Evolutionary conservation across 2,329 filamentous ascomycete species (phyloP).

Genomic region (Pseudophaeomoniella oleicola): DNA sequence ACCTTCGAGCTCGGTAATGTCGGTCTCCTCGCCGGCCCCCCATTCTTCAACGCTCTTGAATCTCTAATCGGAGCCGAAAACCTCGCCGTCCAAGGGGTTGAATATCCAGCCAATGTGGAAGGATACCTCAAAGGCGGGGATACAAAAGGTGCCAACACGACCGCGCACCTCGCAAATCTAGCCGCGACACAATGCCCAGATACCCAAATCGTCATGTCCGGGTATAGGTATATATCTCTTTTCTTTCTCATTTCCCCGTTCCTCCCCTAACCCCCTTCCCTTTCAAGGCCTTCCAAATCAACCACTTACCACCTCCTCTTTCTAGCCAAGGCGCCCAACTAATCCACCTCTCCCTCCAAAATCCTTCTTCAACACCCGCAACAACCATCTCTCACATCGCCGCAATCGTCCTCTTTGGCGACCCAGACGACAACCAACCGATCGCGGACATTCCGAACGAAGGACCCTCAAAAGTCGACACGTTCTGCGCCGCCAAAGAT

Average conservation of each 20-base stretch:
- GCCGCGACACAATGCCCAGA: slow-evolving; percentile 27
- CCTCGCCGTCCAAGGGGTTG: slow-evolving; percentile 39
- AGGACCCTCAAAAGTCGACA: slow-evolving; percentile 12
- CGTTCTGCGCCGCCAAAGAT: slow-evolving; percentile 15
- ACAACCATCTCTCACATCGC: slow-evolving; percentile 10
- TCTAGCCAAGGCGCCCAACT: slow-evolving; percentile 26
- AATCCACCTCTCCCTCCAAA: slow-evolving; percentile 29
- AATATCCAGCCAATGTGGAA: slow-evolving; percentile 30
- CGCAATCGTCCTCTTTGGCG: slow-evolving; percentile 16
- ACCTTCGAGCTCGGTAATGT: slow-evolving; percentile 40
- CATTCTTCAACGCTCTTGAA: slow-evolving; percentile 33
- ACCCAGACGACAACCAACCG: slow-evolving; percentile 12
- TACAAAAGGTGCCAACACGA: slow-evolving; percentile 24
- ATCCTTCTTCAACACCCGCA: slow-evolving; percentile 10
- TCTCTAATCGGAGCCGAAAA: slow-evolving; percentile 25
- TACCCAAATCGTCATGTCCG: slow-evolving; percentile 31
- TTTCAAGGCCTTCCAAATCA: background rate
- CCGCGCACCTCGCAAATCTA: slow-evolving; percentile 26
- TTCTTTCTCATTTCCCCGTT: slow-evolving; percentile 1
- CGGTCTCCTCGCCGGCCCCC: slow-evolving; percentile 33
- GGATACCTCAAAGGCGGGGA: slow-evolving; percentile 35
- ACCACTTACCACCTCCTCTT: no score
- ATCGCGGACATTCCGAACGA: slow-evolving; percentile 10
- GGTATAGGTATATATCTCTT: slow-evolving; percentile 28
- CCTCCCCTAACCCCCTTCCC: slow-evolving; percentile 6